A percentile compares a stretch with the other conserved stretches of the same genome.
phyloP scores from a whole-genome alignment of 2,329 filamentous ascomycete species.

The Aspergillus pseudoviridinutans region DNA sequence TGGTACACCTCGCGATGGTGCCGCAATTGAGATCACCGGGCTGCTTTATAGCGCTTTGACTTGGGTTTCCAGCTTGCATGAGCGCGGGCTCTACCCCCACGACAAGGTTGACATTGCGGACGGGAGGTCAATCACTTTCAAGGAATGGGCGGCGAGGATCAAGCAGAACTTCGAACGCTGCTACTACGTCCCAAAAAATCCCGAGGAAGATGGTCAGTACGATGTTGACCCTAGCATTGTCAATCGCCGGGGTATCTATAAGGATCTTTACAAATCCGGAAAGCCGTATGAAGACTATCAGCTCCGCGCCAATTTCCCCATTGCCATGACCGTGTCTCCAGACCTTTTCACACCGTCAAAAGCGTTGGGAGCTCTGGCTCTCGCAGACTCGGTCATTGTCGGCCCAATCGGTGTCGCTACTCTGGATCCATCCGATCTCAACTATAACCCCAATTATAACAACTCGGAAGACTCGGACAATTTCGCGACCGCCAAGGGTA shows the following conservation, averaged over 20 bases:
- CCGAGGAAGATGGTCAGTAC: slow-evolving; percentile 69
- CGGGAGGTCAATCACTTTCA: slow-evolving; percentile 63
- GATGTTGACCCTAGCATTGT: slow-evolving; percentile 75
- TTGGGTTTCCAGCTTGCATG: slow-evolving; percentile 70
- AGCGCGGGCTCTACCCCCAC: slow-evolving; percentile 68
- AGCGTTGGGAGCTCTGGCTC: slow-evolving; percentile 72
- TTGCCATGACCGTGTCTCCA: slow-evolving; percentile 91
- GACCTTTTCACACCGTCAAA: slow-evolving; percentile 77
- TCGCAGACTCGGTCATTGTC: slow-evolving; percentile 74
- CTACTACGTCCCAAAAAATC: slow-evolving; percentile 75
- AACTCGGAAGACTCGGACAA: slow-evolving; percentile 91
- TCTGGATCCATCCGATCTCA: slow-evolving; percentile 83
- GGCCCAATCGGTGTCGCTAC: slow-evolving; percentile 95
- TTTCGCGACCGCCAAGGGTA: slow-evolving; percentile 86
- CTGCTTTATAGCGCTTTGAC: slow-evolving; percentile 82
- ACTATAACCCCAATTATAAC: slow-evolving; percentile 92
- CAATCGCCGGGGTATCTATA: slow-evolving; percentile 95
- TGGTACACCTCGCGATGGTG: slow-evolving; percentile 93
- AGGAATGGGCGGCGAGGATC: slow-evolving; percentile 74
- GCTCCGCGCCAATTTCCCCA: slow-evolving; percentile 86
- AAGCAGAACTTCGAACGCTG: slow-evolving; percentile 85
- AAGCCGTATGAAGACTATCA: slow-evolving; percentile 99
- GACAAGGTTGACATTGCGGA: slow-evolving; percentile 65
- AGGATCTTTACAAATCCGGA: slow-evolving; percentile 88
- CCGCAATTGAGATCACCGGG: slow-evolving; percentile 91